A percentile compares a stretch with the other conserved stretches of the same genome.
These are phyloP conservation scores for Corymbia maculata DNA, from an alignment of 345 rosid genomes.

Conservation along the genomic window DNA sequence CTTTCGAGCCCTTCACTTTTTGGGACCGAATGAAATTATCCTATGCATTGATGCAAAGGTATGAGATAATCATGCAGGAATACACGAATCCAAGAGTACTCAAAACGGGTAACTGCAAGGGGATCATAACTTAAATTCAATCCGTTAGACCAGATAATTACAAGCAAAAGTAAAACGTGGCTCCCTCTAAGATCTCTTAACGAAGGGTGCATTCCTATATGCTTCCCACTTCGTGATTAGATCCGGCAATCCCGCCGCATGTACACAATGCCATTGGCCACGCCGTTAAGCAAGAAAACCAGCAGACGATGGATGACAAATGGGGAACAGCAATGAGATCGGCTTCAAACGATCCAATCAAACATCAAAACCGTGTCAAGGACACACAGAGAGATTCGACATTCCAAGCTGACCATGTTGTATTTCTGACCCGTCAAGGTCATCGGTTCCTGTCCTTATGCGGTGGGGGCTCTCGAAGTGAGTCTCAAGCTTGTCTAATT, in stretches of 20 bases:
- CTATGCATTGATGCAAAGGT: background rate
- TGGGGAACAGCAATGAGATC: background rate
- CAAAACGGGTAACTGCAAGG: background rate
- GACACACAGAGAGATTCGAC: background rate
- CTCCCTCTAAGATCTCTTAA: background rate
- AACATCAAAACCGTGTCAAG: background rate
- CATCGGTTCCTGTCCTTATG: background rate
- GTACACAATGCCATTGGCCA: background rate
- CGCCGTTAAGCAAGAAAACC: background rate
- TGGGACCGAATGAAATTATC: background rate
- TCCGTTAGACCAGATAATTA: background rate
- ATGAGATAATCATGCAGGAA: background rate
- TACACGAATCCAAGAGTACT: background rate
- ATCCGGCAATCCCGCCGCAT: background rate
- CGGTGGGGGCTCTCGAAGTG: background rate
- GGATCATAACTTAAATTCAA: background rate
- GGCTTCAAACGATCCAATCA: background rate
- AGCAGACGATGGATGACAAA: background rate
- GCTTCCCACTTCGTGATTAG: background rate
- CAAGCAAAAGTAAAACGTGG: background rate
- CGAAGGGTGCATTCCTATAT: background rate
- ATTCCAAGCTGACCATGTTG: background rate
- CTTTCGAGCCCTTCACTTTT: background rate
- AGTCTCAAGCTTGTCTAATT: background rate
- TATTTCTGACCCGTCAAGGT: background rate